Evolutionary conservation across 2,329 filamentous ascomycete species (phyloP).

Genomic region (Fusarium clavum): DNA sequence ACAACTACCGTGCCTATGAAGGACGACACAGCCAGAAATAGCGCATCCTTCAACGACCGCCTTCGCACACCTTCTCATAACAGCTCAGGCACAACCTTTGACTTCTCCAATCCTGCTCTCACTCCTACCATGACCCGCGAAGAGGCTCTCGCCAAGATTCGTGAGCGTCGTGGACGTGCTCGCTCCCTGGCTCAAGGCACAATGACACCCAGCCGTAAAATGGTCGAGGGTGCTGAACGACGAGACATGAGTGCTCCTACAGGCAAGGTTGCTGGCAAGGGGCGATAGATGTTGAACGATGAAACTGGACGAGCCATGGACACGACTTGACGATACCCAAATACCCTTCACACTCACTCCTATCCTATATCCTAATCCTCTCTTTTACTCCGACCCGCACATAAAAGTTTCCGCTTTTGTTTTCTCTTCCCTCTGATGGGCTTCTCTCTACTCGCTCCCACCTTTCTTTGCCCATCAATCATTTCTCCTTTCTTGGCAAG

Average conservation of each 20-base stretch:
- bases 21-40: constrained; percentile 54
- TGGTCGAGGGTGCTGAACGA: constrained; percentile 62
- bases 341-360: constrained; percentile 18
- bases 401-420: constrained; percentile 23
- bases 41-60: constrained; percentile 58
- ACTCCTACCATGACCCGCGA: constrained; percentile 77
- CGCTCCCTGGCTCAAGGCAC: constrained; percentile 74
- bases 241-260: constrained; percentile 63
- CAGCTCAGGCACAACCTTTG: constrained; percentile 57
- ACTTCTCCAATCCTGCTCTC: constrained; percentile 67
- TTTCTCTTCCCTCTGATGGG: constrained; percentile 22
- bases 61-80: constrained; percentile 59
- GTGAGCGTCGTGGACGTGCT: constrained; percentile 77
- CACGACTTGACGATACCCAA: constrained; percentile 40
- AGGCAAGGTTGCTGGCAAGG: constrained; percentile 46
- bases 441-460: constrained; percentile 3
- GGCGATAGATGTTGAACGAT: constrained; percentile 19
- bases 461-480: constrained; percentile 20
- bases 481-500: constrained; percentile 35
- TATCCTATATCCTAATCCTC: background rate
- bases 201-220: constrained; percentile 67
- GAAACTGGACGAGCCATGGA: constrained; percentile 25
- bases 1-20: constrained; percentile 65
- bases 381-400: constrained; percentile 9
- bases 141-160: constrained; percentile 79